Evolutionary conservation across 2,329 filamentous ascomycete genomes (phyloP).

Genomic region (Pseudogymnoascus destructans): DNA sequence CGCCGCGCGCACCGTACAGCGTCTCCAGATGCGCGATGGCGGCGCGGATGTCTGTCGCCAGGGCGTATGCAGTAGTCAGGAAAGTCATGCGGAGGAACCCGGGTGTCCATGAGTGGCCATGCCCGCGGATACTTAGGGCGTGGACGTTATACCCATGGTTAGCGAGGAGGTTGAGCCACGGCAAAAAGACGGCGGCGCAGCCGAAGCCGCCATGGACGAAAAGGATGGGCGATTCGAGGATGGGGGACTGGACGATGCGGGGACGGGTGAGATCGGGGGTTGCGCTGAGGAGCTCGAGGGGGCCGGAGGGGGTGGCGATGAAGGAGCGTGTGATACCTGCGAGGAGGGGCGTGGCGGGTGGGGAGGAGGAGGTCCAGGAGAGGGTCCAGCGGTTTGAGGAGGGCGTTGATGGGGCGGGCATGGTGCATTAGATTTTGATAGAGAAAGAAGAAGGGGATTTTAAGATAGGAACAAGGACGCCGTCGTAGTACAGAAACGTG

Average conservation of each 20-base stretch:
- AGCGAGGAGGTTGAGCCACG: slow-evolving; percentile 29
- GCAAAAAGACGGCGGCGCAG: slow-evolving; percentile 29
- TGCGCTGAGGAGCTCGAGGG: slow-evolving; percentile 28
- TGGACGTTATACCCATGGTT: slow-evolving; percentile 28
- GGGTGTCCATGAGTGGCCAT: slow-evolving; percentile 30
- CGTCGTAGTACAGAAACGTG: neutral
- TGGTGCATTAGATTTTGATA: neutral
- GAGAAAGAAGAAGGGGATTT: neutral
- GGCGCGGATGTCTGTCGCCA: slow-evolving; percentile 14
- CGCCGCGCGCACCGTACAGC: slow-evolving; percentile 17
- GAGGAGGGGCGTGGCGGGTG: slow-evolving; percentile 19
- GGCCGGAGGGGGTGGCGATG: slow-evolving; percentile 25
- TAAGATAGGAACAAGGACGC: neutral
- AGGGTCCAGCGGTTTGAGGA: neutral
- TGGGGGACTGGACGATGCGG: neutral
- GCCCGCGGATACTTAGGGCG: slow-evolving; percentile 30
- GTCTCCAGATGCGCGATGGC: slow-evolving; percentile 8
- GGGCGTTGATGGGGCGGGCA: neutral
- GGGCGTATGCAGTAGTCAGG: slow-evolving; percentile 13
- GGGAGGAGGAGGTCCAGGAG: neutral
- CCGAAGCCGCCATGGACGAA: slow-evolving; percentile 32
- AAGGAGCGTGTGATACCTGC: slow-evolving; percentile 23
- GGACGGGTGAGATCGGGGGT: neutral
- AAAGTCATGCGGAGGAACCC: slow-evolving; percentile 28
- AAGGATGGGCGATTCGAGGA: slow-evolving; percentile 25